Evolutionary conservation across 2,329 filamentous ascomycete genomes (phyloP).

Genomic region (Capronia coronata): DNA sequence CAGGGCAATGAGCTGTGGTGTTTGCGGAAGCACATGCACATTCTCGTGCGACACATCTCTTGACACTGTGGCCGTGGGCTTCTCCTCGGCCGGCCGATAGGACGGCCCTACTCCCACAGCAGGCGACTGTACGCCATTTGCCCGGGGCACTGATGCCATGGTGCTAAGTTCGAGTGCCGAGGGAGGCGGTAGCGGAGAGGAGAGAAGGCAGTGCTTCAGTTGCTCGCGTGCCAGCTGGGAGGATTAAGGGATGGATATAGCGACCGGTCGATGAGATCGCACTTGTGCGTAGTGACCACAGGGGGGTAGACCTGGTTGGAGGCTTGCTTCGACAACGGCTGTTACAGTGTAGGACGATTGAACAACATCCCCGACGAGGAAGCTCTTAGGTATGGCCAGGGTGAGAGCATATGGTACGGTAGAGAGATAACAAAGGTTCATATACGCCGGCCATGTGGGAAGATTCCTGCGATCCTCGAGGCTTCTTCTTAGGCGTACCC

Average conservation of each 20-base stretch:
- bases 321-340: not conserved
- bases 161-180: not conserved
- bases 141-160: constrained; percentile 25
- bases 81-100: constrained; percentile 69
- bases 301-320: too few species aligned
- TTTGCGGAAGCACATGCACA: constrained; percentile 84
- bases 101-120: constrained; percentile 63
- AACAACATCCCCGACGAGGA: too few species aligned
- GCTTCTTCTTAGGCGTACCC: too few species aligned
- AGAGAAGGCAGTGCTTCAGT: not conserved
- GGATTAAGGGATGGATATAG: not conserved
- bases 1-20: constrained; percentile 91
- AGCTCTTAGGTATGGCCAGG: not conserved
- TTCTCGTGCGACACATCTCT: constrained; percentile 74
- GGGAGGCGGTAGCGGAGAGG: not conserved
- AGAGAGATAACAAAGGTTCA: too few species aligned
- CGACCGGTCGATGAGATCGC: too few species aligned
- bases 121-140: constrained; percentile 38
- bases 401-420: too few species aligned
- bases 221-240: constrained; percentile 15
- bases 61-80: constrained; percentile 83
- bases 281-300: too few species aligned
- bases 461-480: too few species aligned
- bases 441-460: too few species aligned
- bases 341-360: not conserved